Conservation (phyloP, 106 monocot species). For the Phalaenopsis aphrodite region DNA sequence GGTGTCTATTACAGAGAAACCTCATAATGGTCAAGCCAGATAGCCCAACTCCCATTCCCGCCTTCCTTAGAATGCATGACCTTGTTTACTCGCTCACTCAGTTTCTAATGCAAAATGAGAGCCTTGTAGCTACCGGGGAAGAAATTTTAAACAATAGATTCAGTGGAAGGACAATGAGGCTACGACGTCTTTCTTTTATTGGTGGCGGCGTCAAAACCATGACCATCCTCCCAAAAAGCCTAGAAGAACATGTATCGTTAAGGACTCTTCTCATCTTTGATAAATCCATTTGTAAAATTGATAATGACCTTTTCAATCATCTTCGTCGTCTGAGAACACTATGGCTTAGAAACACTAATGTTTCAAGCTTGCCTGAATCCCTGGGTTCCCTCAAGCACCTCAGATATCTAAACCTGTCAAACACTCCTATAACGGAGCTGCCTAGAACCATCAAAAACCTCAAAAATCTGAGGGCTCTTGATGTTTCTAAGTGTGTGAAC, state of each 20-base stretch:
- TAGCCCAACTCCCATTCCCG: background rate
- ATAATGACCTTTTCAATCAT: background rate
- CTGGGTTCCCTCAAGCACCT: constrained; percentile 13
- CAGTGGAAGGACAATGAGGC: background rate
- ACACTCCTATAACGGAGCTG: constrained; percentile 5
- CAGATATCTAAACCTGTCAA: constrained; percentile 9
- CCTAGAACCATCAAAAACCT: constrained; percentile 12
- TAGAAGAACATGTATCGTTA: background rate
- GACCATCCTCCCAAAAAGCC: background rate
- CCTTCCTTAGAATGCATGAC: constrained; percentile 11
- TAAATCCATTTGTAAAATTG: background rate
- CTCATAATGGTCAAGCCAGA: background rate
- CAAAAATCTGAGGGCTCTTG: background rate
- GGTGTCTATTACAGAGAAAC: constrained; percentile 4
- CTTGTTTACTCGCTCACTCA: constrained; percentile 7
- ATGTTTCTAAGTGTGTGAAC: background rate
- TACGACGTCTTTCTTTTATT: background rate
- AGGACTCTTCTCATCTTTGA: constrained; percentile 6
- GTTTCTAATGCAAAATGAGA: background rate
- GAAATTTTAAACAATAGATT: too few species aligned
- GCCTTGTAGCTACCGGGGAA: background rate
- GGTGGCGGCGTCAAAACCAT: background rate
- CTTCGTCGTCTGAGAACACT: constrained; percentile 12
- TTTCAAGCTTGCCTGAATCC: constrained; percentile 13
- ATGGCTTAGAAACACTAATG: background rate